Evolutionary conservation across 495 filamentous ascomycete genomes (phyloP).

Genomic region (Parathielavia hyrcaniae): DNA sequence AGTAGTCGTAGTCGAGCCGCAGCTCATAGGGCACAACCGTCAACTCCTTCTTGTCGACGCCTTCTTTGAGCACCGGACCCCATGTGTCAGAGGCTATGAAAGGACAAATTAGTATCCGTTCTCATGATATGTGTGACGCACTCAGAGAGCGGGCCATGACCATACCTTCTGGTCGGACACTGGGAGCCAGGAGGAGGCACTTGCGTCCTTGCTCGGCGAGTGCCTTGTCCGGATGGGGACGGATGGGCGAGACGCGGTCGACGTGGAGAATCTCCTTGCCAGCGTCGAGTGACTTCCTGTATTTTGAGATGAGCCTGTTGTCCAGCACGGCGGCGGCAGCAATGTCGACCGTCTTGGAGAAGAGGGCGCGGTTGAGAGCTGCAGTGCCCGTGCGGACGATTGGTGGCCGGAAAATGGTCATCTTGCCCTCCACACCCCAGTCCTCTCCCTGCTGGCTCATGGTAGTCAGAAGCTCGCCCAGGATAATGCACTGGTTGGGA

Average conservation of each 20-base stretch:
- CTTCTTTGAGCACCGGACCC: conserved; percentile 59
- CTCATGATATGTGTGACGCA: background rate
- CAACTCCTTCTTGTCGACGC: conserved; percentile 59
- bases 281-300: conserved; percentile 53
- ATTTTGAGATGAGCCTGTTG: conserved; percentile 59
- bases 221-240: conserved; percentile 48
- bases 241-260: conserved; percentile 52
- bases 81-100: conserved; percentile 64
- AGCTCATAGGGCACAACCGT: conserved; percentile 67
- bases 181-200: conserved; percentile 67
- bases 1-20: conserved; percentile 73
- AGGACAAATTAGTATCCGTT: conserved; percentile 9
- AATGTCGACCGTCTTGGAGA: conserved; percentile 64
- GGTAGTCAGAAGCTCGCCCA: background rate
- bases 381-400: conserved; percentile 57
- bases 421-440: conserved; percentile 17
- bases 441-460: conserved; percentile 6
- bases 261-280: conserved; percentile 52
- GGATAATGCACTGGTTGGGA: background rate
- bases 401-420: conserved; percentile 64
- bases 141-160: conserved; percentile 29
- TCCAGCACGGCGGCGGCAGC: conserved; percentile 75
- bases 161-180: conserved; percentile 56
- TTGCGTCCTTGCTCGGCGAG: conserved; percentile 53
- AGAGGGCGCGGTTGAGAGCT: conserved; percentile 77